These are phyloP conservation scores for Calonectria multiphialidica DNA, from an alignment of 2,329 filamentous ascomycete genomes.

Conservation along the genomic window DNA sequence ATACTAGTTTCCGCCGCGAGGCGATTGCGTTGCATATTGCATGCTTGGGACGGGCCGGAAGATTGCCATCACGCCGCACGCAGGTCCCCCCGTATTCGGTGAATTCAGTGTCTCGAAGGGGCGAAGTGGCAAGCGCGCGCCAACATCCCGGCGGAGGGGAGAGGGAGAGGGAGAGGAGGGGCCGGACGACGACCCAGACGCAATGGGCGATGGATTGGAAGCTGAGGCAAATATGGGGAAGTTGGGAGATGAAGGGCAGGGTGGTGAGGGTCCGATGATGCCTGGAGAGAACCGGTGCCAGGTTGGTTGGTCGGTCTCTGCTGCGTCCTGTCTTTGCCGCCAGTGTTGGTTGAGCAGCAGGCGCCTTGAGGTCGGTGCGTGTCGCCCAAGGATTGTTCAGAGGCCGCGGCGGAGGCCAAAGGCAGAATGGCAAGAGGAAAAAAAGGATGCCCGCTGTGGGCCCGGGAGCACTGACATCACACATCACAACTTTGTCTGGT, in stretches of 20 bases:
- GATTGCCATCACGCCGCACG: background rate
- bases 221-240: background rate
- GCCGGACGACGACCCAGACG: background rate
- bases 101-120: background rate
- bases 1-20: background rate
- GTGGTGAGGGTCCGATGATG: background rate
- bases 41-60: background rate
- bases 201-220: background rate
- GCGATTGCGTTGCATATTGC: background rate
- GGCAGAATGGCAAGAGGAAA: background rate
- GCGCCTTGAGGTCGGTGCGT: background rate
- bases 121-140: background rate
- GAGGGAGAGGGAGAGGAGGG: no score
- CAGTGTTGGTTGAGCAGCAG: background rate
- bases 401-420: background rate
- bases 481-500: slow-evolving; percentile 28
- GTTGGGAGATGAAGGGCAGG: background rate
- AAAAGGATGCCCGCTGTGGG: slow-evolving; percentile 9
- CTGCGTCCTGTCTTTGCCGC: background rate
- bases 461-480: slow-evolving; percentile 47
- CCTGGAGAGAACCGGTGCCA: background rate
- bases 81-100: background rate
- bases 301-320: background rate
- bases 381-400: background rate
- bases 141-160: background rate